These are phyloP conservation scores for Zygosaccharomyces gambellarensis DNA, from an alignment of 805 yeast genomes.

Conservation along the genomic window DNA sequence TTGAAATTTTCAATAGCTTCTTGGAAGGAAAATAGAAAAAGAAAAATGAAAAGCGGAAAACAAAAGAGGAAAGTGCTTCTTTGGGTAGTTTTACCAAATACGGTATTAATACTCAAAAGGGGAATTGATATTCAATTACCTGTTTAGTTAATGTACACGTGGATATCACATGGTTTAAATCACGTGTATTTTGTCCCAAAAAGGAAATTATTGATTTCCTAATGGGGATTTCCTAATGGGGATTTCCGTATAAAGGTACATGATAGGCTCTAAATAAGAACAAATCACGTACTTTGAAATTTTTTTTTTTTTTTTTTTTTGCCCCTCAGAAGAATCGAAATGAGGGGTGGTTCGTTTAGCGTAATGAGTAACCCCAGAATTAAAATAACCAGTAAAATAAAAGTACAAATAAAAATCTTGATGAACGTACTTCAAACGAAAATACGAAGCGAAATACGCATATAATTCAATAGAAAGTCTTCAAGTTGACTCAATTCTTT, in stretches of 20 bases:
- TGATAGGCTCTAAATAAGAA: not conserved
- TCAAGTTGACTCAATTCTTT: too few species aligned
- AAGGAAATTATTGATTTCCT: not conserved
- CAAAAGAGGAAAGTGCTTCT: too few species aligned
- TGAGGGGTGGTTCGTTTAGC: not conserved
- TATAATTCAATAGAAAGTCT: too few species aligned
- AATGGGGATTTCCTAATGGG: not conserved
- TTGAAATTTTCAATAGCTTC: not conserved
- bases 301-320: not conserved
- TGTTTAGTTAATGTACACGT: not conserved
- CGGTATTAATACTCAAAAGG: not conserved
- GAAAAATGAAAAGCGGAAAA: not conserved
- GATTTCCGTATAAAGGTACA: not conserved
- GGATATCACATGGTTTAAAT: not conserved
- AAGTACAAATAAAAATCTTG: not conserved
- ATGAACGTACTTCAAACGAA: not conserved
- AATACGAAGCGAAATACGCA: not conserved
- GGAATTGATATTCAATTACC: not conserved
- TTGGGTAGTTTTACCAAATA: not conserved
- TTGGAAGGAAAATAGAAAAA: not conserved
- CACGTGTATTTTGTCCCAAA: not conserved
- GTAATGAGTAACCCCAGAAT: not conserved
- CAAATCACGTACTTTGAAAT: not conserved
- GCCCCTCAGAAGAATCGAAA: conserved; percentile 6
- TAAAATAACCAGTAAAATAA: not conserved